phyloP scores from a whole-genome alignment of 768 basidiomycete genomes.

The Boletus subcaerulescens region DNA sequence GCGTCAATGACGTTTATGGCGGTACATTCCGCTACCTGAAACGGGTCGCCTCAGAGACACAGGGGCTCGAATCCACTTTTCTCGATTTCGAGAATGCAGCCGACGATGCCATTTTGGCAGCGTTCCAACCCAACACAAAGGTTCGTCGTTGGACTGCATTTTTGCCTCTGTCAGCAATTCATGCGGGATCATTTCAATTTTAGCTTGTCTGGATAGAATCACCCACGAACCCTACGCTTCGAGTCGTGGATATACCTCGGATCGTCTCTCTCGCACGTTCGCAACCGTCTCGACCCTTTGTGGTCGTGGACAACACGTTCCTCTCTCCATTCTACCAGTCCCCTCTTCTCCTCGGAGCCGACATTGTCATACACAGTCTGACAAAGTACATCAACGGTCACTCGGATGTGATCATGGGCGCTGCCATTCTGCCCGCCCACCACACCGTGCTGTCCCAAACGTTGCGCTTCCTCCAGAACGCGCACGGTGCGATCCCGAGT shows the following conservation, averaged over 20 bases:
- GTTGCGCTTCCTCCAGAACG: constrained; percentile 88
- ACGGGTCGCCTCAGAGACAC: constrained; percentile 58
- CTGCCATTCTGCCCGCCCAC: constrained; percentile 63
- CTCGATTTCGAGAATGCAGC: constrained; percentile 72
- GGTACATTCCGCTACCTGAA: constrained; percentile 87
- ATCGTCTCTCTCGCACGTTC: constrained; percentile 64
- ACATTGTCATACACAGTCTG: constrained; percentile 79
- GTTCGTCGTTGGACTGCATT: constrained; percentile 33
- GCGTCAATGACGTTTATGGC: constrained; percentile 92
- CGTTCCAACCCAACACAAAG: constrained; percentile 78
- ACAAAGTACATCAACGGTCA: constrained; percentile 95
- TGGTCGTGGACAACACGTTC: constrained; percentile 95
- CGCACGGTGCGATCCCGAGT: constrained; percentile 80
- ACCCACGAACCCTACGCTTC: constrained; percentile 92
- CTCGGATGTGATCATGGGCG: constrained; percentile 91
- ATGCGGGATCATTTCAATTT: neutral
- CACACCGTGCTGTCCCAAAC: constrained; percentile 46
- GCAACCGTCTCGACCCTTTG: constrained; percentile 63
- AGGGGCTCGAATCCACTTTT: constrained; percentile 72
- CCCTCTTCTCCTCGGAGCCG: constrained; percentile 81
- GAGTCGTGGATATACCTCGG: constrained; percentile 75
- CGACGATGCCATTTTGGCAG: constrained; percentile 60
- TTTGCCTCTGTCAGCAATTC: neutral
- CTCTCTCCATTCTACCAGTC: constrained; percentile 89
- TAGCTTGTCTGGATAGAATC: constrained; percentile 94